Base-by-base conservation (phyloP, 148 eudicot species). In the Fagopyrum homotropicum region DNA sequence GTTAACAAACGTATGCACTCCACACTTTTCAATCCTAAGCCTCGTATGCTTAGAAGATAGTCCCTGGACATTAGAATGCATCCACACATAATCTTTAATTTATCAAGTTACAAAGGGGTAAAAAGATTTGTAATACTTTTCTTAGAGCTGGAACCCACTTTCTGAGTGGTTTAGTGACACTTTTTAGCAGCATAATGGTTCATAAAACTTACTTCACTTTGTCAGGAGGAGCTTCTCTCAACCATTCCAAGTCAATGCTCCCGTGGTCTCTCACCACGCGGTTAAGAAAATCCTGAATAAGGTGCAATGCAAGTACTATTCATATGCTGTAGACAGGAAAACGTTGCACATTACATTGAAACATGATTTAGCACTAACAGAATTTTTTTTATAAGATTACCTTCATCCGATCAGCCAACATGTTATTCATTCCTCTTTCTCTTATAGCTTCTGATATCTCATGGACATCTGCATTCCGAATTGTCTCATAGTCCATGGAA, bases 11-110 rank as follows among this genome's bases (percentile, higher is more conserved):
- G 83, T 68, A 91, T 76, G 69, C 96, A 94, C 80, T 94, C 98
- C 40, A 88, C 91, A 64, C 98, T 93, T 82, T 93, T 93, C 75
- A 91, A 82, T 8, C 98, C 97, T 75, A 94, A 81, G 57, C 98
- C 96, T 19, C 78, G 45, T n/a, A 94, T 81, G 83, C 93, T 88
- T 78, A 90, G 69, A 71, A 94, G 81, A 77, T 87, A 94, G 6
- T 86, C 90, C 79, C 98, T 94, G 80, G 17, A 74, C 35, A 79
- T 35, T 45, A 55, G 69, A 69, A 48, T 51, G 74, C 15, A 73
- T 30, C 22, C 61, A 50, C 35, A 69, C 30, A 9, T 54, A 52
- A 51, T 7, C 57, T 52, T 73, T 51, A 12, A 2, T 30, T 26
- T 50, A 43, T 43, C 8, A 66, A 35, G 4, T 66, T 35, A 66